Percentiles rank a stretch among this genome's conserved stretches.
Evolutionary conservation across 1,284 basidiomycete species (phyloP).

Genomic region (Cutaneotrichosporon mucoides): DNA sequence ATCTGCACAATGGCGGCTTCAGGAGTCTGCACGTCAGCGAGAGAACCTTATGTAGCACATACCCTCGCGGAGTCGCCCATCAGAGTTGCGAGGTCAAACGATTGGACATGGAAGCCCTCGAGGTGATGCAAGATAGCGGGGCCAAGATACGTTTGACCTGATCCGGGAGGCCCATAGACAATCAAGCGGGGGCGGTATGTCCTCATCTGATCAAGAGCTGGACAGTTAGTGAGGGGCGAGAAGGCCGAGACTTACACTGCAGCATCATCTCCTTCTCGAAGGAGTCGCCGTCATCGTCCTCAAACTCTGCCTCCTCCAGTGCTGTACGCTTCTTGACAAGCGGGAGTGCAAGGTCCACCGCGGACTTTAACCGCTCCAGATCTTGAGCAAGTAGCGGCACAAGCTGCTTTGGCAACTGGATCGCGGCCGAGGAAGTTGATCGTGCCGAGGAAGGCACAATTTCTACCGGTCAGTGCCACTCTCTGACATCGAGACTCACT

Average conservation of each 20-base stretch:
- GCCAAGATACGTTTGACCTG: conserved; percentile 88
- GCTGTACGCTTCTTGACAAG: conserved; percentile 68
- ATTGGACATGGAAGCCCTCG: conserved; percentile 94
- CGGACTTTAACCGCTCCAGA: conserved; percentile 66
- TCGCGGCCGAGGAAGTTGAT: conserved; percentile 77
- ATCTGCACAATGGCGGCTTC: conserved; percentile 93
- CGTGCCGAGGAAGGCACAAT: conserved; percentile 91
- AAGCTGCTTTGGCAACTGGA: conserved; percentile 82
- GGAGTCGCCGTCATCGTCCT: conserved; percentile 67
- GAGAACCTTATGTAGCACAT: too few relatives aligned
- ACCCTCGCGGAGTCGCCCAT: conserved; percentile 87
- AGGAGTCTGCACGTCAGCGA: conserved; percentile 58
- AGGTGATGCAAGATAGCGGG: conserved; percentile 87
- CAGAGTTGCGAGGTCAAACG: conserved; percentile 81
- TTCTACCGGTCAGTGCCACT: conserved; percentile 54
- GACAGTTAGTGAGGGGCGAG: conserved; percentile 11
- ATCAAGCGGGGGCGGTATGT: conserved; percentile 87
- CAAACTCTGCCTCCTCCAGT: conserved; percentile 90
- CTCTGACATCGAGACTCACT: conserved; percentile 57
- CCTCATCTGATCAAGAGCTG: conserved; percentile 86
- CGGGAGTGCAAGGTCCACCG: conserved; percentile 68
- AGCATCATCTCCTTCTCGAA: conserved; percentile 78
- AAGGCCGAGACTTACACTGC: conserved; percentile 60
- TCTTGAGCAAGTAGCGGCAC: conserved; percentile 68
- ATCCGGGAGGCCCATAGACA: conserved; percentile 74